phyloP scores from a whole-genome alignment of 2,329 filamentous ascomycete species.

The Verticillium nonalfalfae region DNA sequence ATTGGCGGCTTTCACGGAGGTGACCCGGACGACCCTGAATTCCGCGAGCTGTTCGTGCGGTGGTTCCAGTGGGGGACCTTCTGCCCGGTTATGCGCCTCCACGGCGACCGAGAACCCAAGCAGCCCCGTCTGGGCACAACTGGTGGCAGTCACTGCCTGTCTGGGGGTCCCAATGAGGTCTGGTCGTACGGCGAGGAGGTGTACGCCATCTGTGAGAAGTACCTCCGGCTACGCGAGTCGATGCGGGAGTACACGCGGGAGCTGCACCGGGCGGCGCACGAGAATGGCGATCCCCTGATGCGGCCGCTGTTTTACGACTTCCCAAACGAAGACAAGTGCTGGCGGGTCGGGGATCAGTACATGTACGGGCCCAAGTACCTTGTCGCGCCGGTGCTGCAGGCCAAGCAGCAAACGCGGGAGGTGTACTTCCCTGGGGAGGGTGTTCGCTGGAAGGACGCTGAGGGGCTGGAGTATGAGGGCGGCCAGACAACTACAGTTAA shows the following conservation, averaged over 20 bases:
- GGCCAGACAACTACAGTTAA: constrained; percentile 7
- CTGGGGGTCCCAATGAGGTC: constrained; percentile 54
- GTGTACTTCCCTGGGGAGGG: constrained; percentile 44
- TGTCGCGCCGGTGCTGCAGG: constrained; percentile 47
- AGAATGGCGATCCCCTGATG: constrained; percentile 55
- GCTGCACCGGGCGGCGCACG: constrained; percentile 54
- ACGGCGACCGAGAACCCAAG: constrained; percentile 58
- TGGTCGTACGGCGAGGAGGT: constrained; percentile 60
- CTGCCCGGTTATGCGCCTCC: constrained; percentile 61
- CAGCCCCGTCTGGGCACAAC: constrained; percentile 17
- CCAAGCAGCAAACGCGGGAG: constrained; percentile 32
- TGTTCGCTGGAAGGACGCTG: constrained; percentile 6
- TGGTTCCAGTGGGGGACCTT: constrained; percentile 68
- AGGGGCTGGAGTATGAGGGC: constrained; percentile 6
- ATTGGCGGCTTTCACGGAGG: constrained; percentile 66
- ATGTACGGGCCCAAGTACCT: constrained; percentile 58
- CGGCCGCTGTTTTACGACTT: constrained; percentile 59
- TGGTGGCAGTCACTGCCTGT: constrained; percentile 24
- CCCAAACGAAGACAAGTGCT: constrained; percentile 43
- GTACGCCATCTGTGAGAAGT: constrained; percentile 53
- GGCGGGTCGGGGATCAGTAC: constrained; percentile 56
- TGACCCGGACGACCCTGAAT: constrained; percentile 44
- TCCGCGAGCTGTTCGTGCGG: constrained; percentile 57
- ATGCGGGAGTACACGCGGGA: constrained; percentile 50
- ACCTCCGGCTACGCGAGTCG: constrained; percentile 50